Percentiles rank a stretch among this genome's conserved stretches.
Evolutionary conservation across 768 basidiomycete genomes (phyloP).

Genomic region (Podaxis rugospora): DNA sequence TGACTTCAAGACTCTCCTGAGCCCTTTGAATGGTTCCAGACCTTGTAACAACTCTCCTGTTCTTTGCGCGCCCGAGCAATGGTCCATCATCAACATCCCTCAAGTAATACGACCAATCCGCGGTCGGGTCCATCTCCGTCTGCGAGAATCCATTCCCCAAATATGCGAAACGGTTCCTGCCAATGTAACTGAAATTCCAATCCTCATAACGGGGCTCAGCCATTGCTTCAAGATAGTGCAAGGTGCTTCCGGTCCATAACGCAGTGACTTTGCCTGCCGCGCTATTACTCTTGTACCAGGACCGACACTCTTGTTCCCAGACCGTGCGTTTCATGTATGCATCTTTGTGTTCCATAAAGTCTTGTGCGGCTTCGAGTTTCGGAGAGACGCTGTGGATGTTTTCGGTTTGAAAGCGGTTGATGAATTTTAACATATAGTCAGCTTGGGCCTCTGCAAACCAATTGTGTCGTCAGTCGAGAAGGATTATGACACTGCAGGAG

Average conservation of each 20-base stretch:
- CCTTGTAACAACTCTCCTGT: slow-evolving; percentile 4
- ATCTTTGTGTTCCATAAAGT: slow-evolving; percentile 27
- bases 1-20: too few relatives aligned
- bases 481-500: not conserved
- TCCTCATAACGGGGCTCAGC: slow-evolving; percentile 29
- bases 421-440: slow-evolving; percentile 30
- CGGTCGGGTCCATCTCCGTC: slow-evolving; percentile 25
- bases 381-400: slow-evolving; percentile 31
- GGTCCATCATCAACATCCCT: slow-evolving; percentile 21
- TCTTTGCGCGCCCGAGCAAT: slow-evolving; percentile 18
- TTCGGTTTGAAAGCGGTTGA: slow-evolving; percentile 31
- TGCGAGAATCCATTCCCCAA: slow-evolving; percentile 31
- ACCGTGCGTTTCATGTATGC: slow-evolving; percentile 30
- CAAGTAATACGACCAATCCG: slow-evolving; percentile 31
- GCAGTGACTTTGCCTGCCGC: slow-evolving; percentile 25
- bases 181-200: slow-evolving; percentile 29
- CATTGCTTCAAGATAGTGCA: slow-evolving; percentile 31
- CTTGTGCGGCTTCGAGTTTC: slow-evolving; percentile 28
- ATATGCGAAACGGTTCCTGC: slow-evolving; percentile 28
- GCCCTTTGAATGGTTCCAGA: slow-evolving; percentile 4
- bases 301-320: slow-evolving; percentile 26
- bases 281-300: slow-evolving; percentile 29
- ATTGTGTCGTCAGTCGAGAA: not conserved
- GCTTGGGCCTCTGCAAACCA: slow-evolving; percentile 24
- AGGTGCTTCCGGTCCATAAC: slow-evolving; percentile 31